Evolutionary conservation across 2,329 filamentous ascomycete genomes (phyloP), one percentile per base, ranked within the genome.

Genomic region (Botryotinia globosa): DNA sequence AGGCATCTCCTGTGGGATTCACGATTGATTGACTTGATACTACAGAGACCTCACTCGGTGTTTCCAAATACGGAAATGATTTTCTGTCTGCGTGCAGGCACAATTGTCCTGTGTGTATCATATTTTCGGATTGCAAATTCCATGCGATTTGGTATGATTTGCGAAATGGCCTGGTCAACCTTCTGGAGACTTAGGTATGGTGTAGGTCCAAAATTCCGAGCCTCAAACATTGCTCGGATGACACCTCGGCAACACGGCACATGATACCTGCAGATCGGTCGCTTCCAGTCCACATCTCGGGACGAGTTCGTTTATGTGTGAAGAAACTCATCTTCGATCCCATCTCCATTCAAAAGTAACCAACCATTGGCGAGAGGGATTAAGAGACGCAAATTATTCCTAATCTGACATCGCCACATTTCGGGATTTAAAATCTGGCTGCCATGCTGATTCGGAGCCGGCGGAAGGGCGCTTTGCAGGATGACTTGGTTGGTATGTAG

Each of bases 361-460:
- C 39, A 54, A 67, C 48, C 39, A 56, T 39, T 56, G 9, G 48
- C 45, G 34, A 56, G 64, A 67, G 45, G 39, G 37, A 10, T 34
- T 16, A 54, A 39, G 14, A 66, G 10, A n/a, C 10, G 32, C 14
- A 67, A 39, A 39, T 54, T 42, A 29, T 29, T 18, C 25, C 34
- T 48, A 67, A 54, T 67, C 25, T 39, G 16, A 42, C 51, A 67
- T n/a, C 34, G 64, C 64, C 64, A 67, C 64, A n/a, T 29, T 34
- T 39, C 25, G 32, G 64, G 22, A 29, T 51, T 66, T 6, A 20
- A 37, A n/a, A 18, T 20, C 45, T 56, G 9, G 62, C 29, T 48
- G 29, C 42, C 20, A 48, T 34, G 8, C 34, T 32, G 42, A 20
- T 48, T 65, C 42, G 62, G 64, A 45, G 29, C 34, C n/a, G 12